These are phyloP conservation scores for Quercus lobata DNA, from an alignment of 331 rosid species.

Conservation along the genomic window DNA sequence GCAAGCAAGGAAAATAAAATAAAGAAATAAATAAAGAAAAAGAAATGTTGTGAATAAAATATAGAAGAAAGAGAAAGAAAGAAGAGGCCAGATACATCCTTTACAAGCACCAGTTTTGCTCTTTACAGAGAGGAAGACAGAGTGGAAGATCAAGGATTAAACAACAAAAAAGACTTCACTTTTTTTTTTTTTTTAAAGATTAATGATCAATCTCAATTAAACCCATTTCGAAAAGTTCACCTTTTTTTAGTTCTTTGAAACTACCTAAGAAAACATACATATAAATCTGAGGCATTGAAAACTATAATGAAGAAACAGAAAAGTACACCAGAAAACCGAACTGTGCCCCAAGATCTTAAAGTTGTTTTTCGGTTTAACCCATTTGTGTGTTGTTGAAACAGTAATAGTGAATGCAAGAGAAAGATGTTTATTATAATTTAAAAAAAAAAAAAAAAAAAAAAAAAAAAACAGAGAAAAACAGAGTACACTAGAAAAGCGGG, in stretches of 20 bases:
- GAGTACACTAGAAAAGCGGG: not conserved
- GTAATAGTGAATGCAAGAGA: not conserved
- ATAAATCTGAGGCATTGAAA: not conserved
- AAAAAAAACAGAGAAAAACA: not conserved
- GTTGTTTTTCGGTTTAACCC: not conserved
- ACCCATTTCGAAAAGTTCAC: constrained; percentile 18
- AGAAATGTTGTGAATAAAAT: not conserved
- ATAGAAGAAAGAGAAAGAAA: constrained; percentile 6
- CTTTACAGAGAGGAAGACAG: constrained; percentile 50
- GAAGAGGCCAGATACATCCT: constrained; percentile 42
- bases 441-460: not conserved
- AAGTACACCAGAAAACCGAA: constrained; percentile 1
- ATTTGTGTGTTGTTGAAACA: not conserved
- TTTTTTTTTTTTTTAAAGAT: constrained; percentile 16
- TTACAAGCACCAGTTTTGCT: constrained; percentile 21
- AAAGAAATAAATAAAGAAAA: not conserved
- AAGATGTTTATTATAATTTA: not conserved
- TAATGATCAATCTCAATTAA: constrained; percentile 29
- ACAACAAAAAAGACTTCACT: constrained; percentile 15
- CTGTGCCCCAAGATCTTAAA: not conserved
- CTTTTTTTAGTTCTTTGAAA: constrained; percentile 16
- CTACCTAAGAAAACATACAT: not conserved
- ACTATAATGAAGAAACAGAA: not conserved
- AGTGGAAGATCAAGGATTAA: constrained; percentile 19
- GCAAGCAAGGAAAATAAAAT: not conserved